phyloP scores from a whole-genome alignment of 371 early-diverging fungal genomes.

The Mucor ambiguus region DNA sequence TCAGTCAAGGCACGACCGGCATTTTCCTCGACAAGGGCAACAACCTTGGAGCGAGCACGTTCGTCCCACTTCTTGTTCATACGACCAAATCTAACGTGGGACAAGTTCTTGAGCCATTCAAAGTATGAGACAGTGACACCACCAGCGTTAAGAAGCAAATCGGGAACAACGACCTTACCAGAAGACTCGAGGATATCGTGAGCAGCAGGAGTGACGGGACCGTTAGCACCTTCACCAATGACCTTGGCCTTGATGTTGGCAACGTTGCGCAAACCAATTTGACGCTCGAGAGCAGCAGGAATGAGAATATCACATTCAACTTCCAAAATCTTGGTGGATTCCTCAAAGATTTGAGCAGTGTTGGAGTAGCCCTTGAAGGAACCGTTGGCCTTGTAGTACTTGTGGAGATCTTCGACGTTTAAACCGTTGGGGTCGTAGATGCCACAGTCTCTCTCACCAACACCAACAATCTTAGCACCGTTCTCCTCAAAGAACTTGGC shows the following conservation, averaged over 20 bases:
- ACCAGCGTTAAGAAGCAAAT: constrained; percentile 85
- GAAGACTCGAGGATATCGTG: constrained; percentile 69
- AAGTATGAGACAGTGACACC: constrained; percentile 90
- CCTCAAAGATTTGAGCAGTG: constrained; percentile 62
- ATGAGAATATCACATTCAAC: constrained; percentile 85
- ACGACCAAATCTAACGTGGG: constrained; percentile 89
- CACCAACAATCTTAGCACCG: constrained; percentile 83
- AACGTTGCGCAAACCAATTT: constrained; percentile 81
- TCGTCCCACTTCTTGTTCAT: constrained; percentile 94
- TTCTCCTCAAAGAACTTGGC: constrained; percentile 88
- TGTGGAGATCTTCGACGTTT: constrained; percentile 70
- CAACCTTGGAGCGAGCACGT: constrained; percentile 73
- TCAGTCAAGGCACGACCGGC: constrained; percentile 68
- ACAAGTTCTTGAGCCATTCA: constrained; percentile 85
- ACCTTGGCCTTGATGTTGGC: constrained; percentile 83
- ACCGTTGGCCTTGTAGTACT: constrained; percentile 66
- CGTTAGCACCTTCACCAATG: constrained; percentile 90
- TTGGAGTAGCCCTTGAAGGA: constrained; percentile 73
- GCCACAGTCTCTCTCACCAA: constrained; percentile 76
- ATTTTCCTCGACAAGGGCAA: constrained; percentile 79
- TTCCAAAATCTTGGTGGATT: constrained; percentile 71
- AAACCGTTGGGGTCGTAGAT: constrained; percentile 76
- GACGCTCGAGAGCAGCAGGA: constrained; percentile 88
- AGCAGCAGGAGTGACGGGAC: constrained; percentile 83
- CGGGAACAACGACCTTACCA: constrained; percentile 79